Conservation (phyloP, 2,329 filamentous ascomycete species). For the Phialocephala subalpina region DNA sequence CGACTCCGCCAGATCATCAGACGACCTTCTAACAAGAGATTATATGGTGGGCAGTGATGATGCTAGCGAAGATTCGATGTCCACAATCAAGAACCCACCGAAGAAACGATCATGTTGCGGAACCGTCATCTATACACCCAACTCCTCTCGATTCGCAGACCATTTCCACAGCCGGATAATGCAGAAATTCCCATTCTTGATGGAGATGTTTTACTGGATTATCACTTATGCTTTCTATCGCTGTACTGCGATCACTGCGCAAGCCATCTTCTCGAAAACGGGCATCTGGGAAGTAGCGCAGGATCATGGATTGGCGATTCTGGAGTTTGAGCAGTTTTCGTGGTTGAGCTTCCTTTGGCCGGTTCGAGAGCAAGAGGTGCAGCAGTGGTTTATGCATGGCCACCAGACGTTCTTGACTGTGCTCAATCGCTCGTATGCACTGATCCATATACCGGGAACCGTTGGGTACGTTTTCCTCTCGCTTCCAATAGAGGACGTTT, state of each 20-base stretch:
- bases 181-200: constrained; percentile 70
- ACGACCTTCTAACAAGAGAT: constrained; percentile 40
- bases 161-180: constrained; percentile 68
- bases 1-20: constrained; percentile 41
- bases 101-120: constrained; percentile 61
- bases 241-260: constrained; percentile 39
- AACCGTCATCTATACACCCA: constrained; percentile 59
- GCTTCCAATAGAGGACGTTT: background rate
- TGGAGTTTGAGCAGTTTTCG: constrained; percentile 61
- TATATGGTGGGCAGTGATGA: constrained; percentile 36
- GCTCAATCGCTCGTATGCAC: constrained; percentile 64
- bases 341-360: constrained; percentile 60
- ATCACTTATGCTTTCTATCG: constrained; percentile 52
- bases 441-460: constrained; percentile 68
- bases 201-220: constrained; percentile 74
- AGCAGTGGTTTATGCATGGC: constrained; percentile 63
- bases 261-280: constrained; percentile 46
- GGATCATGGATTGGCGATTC: constrained; percentile 60
- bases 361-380: constrained; percentile 58
- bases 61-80: constrained; percentile 34
- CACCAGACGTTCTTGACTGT: constrained; percentile 61
- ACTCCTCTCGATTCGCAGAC: constrained; percentile 66
- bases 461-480: constrained; percentile 54
- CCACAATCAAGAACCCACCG: constrained; percentile 47
- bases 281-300: constrained; percentile 63